These are phyloP conservation scores for Cephalotrichum gorgonifer DNA, from an alignment of 2,329 filamentous ascomycete species.

Conservation along the genomic window DNA sequence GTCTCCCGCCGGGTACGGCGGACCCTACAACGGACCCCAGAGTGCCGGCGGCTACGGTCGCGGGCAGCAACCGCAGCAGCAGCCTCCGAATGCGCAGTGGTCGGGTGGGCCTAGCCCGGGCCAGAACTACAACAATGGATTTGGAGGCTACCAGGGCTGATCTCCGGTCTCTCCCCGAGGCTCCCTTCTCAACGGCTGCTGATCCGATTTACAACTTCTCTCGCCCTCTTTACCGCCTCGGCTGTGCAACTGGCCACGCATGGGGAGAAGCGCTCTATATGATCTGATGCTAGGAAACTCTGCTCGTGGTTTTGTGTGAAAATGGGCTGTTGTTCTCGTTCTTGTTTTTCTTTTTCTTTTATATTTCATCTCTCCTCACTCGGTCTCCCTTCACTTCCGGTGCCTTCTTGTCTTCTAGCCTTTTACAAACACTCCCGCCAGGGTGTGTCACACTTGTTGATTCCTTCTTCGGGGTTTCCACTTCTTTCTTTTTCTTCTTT, in stretches of 20 bases:
- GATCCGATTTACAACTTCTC: neutral
- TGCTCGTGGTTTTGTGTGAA: constrained; percentile 1
- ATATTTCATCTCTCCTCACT: constrained; percentile 13
- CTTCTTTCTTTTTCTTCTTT: neutral
- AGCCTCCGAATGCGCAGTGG: constrained; percentile 47
- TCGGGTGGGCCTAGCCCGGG: constrained; percentile 34
- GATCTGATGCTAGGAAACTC: neutral
- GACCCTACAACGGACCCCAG: constrained; percentile 58
- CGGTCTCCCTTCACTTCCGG: constrained; percentile 13
- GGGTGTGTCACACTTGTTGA: constrained; percentile 4
- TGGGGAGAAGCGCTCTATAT: neutral
- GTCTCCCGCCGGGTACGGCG: constrained; percentile 52
- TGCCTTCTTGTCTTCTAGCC: neutral
- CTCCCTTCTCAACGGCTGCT: neutral
- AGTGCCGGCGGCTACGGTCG: constrained; percentile 81
- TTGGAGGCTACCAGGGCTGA: constrained; percentile 55
- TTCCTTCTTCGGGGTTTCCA: neutral
- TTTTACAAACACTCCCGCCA: constrained; percentile 10
- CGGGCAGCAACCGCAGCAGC: constrained; percentile 55
- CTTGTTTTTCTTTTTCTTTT: constrained; percentile 9
- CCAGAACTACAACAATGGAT: constrained; percentile 52
- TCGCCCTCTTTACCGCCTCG: constrained; percentile 4
- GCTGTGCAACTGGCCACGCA: neutral
- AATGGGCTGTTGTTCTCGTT: constrained; percentile 8
- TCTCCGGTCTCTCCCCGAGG: neutral